Evolutionary conservation across 306 rosid genomes (phyloP).

Genomic region (Gillenia trifoliata): DNA sequence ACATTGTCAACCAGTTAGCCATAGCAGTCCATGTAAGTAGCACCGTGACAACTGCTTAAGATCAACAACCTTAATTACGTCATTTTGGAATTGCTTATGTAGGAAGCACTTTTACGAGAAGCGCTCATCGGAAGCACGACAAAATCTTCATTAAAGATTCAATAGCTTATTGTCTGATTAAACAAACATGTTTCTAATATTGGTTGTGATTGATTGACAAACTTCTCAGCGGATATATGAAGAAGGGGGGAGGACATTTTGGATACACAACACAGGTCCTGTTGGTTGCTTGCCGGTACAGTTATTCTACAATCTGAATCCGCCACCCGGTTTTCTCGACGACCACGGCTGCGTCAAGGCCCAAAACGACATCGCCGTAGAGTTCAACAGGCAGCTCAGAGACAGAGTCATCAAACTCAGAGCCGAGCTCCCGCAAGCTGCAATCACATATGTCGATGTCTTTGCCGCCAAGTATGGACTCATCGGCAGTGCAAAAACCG

Average conservation of each 20-base stretch:
- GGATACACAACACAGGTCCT: slow-evolving; percentile 96
- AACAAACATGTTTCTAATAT: not conserved
- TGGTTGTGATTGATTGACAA: not conserved
- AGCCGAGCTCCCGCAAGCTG: slow-evolving; percentile 74
- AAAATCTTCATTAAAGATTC: too few species aligned
- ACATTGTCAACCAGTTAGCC: slow-evolving; percentile 70
- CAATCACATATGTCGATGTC: slow-evolving; percentile 77
- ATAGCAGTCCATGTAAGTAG: slow-evolving; percentile 65
- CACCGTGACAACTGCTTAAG: not conserved
- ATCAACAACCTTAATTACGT: not conserved
- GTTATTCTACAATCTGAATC: slow-evolving; percentile 59
- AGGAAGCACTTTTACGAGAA: not conserved
- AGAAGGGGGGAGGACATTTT: slow-evolving; percentile 78
- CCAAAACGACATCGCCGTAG: slow-evolving; percentile 63
- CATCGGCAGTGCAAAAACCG: slow-evolving; percentile 58
- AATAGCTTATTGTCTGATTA: too few species aligned
- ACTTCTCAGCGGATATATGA: slow-evolving; percentile 50
- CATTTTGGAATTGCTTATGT: not conserved
- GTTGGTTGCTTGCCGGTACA: slow-evolving; percentile 77
- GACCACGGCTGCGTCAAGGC: slow-evolving; percentile 58
- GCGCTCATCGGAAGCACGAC: too few species aligned
- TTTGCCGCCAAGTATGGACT: slow-evolving; percentile 78
- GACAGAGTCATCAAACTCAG: slow-evolving; percentile 61
- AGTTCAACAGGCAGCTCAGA: slow-evolving; percentile 67
- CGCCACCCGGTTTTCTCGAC: slow-evolving; percentile 56